A percentile compares a stretch with the other conserved stretches of the same genome.
Conservation (phyloP, 148 eudicot genomes). For the Beta vulgaris region DNA sequence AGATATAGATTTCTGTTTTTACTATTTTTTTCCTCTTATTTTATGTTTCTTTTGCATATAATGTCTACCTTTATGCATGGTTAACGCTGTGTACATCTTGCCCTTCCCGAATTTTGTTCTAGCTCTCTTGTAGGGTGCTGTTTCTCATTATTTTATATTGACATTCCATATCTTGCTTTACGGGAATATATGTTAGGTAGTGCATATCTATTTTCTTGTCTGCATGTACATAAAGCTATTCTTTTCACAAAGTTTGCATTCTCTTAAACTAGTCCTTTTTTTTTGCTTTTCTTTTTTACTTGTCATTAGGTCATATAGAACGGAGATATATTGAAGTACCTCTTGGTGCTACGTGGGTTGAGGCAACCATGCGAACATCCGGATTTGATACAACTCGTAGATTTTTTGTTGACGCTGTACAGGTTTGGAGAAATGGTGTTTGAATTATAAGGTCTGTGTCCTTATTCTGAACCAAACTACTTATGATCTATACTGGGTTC, state of each 20-base stretch:
- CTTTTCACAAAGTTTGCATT: not conserved
- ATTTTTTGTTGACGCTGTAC: constrained; percentile 79
- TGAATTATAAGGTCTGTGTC: constrained; percentile 7
- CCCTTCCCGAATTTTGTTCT: not conserved
- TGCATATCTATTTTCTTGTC: not conserved
- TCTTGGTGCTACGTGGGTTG: constrained; percentile 93
- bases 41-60: not conserved
- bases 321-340: constrained; percentile 88
- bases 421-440: constrained; percentile 49
- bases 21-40: not conserved
- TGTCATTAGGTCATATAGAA: constrained; percentile 69
- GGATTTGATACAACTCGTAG: constrained; percentile 86
- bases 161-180: not conserved
- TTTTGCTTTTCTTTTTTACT: constrained; percentile 4
- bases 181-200: not conserved
- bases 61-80: not conserved
- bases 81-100: not conserved
- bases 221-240: not conserved
- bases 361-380: constrained; percentile 86
- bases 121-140: not conserved
- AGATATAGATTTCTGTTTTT: not conserved
- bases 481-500: constrained; percentile 12
- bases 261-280: not conserved
- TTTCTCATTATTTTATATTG: not conserved
- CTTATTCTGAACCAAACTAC: constrained; percentile 19